phyloP scores from a whole-genome alignment of 306 rosid genomes.

The Argentina anserina region DNA sequence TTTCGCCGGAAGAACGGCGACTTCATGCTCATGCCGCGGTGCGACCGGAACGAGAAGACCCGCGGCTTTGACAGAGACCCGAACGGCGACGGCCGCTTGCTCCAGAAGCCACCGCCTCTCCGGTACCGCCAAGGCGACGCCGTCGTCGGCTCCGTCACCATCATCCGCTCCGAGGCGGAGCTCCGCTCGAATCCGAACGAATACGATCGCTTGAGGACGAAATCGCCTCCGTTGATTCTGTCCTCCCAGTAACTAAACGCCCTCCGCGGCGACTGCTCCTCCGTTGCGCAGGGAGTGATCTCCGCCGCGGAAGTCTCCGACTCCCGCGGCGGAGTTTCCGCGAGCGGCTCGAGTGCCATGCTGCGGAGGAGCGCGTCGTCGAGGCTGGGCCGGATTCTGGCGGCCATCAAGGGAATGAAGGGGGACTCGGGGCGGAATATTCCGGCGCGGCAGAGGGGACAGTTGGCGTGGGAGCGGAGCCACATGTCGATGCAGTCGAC shows the following conservation, averaged over 20 bases:
- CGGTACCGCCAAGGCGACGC: slow-evolving; percentile 58
- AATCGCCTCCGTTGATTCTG: slow-evolving; percentile 49
- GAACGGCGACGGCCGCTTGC: slow-evolving; percentile 78
- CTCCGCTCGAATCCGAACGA: slow-evolving; percentile 89
- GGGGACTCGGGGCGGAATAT: slow-evolving; percentile 75
- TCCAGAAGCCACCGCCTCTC: slow-evolving; percentile 68
- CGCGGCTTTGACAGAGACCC: slow-evolving; percentile 68
- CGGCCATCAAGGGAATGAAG: slow-evolving; percentile 78
- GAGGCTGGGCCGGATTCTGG: slow-evolving; percentile 76
- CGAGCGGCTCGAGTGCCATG: slow-evolving; percentile 43
- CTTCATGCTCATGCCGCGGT: slow-evolving; percentile 65
- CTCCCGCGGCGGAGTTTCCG: slow-evolving; percentile 20
- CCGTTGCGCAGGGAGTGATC: slow-evolving; percentile 64
- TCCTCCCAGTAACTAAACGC: slow-evolving; percentile 36
- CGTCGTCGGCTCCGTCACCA: slow-evolving; percentile 23
- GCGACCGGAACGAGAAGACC: slow-evolving; percentile 82
- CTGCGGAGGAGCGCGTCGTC: slow-evolving; percentile 58
- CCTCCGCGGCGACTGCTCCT: slow-evolving; percentile 47
- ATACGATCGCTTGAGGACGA: slow-evolving; percentile 68
- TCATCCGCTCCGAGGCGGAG: slow-evolving; percentile 67
- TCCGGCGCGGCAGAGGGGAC: slow-evolving; percentile 93
- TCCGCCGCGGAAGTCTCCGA: slow-evolving; percentile 34
- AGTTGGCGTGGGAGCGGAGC: slow-evolving; percentile 92
- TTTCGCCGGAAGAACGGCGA: slow-evolving; percentile 81
- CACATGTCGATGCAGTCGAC: slow-evolving; percentile 87